Base-by-base conservation (phyloP, 2,329 filamentous ascomycete genomes). In the Verticillium tricorpus region DNA sequence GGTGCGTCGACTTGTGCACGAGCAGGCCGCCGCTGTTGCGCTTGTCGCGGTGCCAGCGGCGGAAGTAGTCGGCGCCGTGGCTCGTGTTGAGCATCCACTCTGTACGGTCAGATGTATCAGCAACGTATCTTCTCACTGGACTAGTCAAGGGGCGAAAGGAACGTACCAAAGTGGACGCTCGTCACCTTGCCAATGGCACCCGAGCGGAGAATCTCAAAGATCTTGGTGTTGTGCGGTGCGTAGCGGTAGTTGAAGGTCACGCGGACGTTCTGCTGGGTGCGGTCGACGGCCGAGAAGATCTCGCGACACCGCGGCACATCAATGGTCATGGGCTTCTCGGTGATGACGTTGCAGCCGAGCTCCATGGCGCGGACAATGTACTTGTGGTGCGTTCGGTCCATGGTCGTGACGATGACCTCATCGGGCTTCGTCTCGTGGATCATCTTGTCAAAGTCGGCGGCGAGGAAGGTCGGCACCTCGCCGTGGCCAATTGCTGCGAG, bases 401-500 rank as follows among this genome's bases (percentile, higher is more conserved):
- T 85, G 0, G 85, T 87, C 1, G 85, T 87, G 17, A 88, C 78
- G 65, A 88, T 87, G 17, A 88, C 78, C 68, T 85, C 84, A 69
- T 88, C 83, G 0, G 85, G 85, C 61, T 77, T 77, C 0, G 82
- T 82, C 57, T 85, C 82, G 35, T 72, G 61, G 64, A 86, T 77
- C 85, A 88, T 87, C 57, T 73, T 72, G 68, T 86, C 84, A 65
- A 88, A 88, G 66, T 83, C 77, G 14, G 71, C 63, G 0, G 84
- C 83, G 32, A 78, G 75, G 70, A 80, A 88, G 0, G 82, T 85
- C 2, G 84, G 83, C 0, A 88, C 77, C 2, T 73, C 67, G 2
- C 66, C 70, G 65, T 84, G 78, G 28, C 82, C 80, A 1, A 86
- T 71, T 0, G 71, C 63, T 37, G 74, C 68, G 12, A 87, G 75